Evolutionary conservation across 805 yeast species (phyloP).

Genomic region (Lachancea mirantina): DNA sequence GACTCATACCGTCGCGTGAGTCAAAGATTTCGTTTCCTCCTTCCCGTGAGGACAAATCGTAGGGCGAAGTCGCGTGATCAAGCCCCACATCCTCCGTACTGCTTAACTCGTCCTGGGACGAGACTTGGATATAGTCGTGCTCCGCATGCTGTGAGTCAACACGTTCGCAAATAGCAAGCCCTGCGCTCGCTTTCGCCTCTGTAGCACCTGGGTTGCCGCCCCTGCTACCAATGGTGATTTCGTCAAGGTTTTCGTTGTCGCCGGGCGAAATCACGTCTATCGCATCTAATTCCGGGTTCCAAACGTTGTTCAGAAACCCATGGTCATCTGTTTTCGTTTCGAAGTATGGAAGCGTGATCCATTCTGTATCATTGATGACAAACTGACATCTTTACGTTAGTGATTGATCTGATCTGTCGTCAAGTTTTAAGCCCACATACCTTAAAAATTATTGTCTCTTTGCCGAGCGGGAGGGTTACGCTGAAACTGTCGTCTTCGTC

Average conservation of each 20-base stretch:
- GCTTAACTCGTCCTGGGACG: conserved; percentile 26
- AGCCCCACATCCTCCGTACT: conserved; percentile 24
- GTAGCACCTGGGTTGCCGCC: conserved; percentile 6
- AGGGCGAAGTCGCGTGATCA: no score
- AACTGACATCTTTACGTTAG: conserved; percentile 12
- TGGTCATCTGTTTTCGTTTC: conserved; percentile 18
- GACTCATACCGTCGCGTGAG: no score
- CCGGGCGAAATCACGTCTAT: conserved; percentile 9
- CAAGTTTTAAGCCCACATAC: conserved; percentile 3
- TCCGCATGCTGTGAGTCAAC: conserved; percentile 2
- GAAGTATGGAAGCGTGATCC: conserved; percentile 23
- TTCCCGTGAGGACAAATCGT: no score
- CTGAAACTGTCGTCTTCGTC: conserved; percentile 12
- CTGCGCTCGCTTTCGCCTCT: not conserved
- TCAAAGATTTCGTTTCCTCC: no score
- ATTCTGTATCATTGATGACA: conserved; percentile 19
- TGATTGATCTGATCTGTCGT: no score
- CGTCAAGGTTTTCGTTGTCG: conserved; percentile 13
- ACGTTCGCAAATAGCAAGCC: no score
- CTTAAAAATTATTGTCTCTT: conserved; percentile 5
- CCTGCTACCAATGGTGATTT: conserved; percentile 15
- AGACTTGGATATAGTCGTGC: conserved; percentile 23
- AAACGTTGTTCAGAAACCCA: conserved; percentile 23
- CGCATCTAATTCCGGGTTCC: no score
- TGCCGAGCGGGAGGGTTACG: conserved; percentile 8